Conservation (phyloP, 73 alveolate species). For the Tetrahymena elliotti region DNA sequence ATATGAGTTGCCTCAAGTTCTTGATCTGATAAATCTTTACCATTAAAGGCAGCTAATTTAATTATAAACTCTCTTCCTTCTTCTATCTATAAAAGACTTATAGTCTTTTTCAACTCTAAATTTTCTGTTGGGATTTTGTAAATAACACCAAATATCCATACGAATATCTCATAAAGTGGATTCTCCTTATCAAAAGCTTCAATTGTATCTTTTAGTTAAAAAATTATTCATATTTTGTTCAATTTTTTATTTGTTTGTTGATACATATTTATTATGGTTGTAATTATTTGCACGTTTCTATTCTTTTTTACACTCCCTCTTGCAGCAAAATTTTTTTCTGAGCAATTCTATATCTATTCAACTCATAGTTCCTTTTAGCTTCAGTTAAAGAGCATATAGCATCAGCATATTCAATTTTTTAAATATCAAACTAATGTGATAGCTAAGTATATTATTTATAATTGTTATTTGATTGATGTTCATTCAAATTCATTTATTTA, state of each 20-base stretch:
- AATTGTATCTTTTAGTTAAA: background rate
- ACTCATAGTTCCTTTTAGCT: background rate
- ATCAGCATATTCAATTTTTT: background rate
- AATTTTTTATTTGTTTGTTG: background rate
- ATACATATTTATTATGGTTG: background rate
- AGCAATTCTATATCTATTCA: background rate
- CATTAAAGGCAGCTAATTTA: background rate
- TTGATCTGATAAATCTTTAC: background rate
- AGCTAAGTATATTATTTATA: background rate
- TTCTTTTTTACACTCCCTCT: background rate
- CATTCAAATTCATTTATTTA: background rate
- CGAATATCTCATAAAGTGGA: background rate
- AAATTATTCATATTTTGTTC: background rate
- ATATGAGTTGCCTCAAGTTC: background rate
- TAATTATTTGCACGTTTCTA: background rate
- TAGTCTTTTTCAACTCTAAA: background rate
- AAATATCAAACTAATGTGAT: background rate
- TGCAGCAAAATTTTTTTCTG: background rate
- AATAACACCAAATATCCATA: background rate
- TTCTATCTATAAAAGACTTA: background rate
- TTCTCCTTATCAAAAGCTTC: background rate
- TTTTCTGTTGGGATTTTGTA: background rate
- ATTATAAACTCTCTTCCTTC: background rate
- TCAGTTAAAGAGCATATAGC: background rate
- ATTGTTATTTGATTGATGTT: background rate